Evolutionary conservation across 768 basidiomycete genomes (phyloP).

Genomic region (Leccinellum albellum): DNA sequence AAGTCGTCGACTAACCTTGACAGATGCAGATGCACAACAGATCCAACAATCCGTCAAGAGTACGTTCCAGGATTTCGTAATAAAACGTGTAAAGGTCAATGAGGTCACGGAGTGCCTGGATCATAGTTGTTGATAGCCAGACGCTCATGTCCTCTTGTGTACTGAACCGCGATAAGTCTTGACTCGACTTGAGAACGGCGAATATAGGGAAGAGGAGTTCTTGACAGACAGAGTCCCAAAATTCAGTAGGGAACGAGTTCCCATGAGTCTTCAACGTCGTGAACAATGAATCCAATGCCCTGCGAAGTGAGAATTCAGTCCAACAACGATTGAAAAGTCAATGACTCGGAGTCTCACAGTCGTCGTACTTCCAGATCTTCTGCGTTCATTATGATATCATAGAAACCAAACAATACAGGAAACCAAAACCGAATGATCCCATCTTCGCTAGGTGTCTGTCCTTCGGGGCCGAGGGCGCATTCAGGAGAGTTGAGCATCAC

Average conservation of each 20-base stretch:
- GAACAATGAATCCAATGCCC: constrained; percentile 96
- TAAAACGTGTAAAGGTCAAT: constrained; percentile 95
- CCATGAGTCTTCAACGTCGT: constrained; percentile 91
- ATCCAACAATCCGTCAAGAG: constrained; percentile 91
- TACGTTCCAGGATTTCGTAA: constrained; percentile 86
- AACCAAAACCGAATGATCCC: constrained; percentile 97
- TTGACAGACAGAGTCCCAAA: constrained; percentile 97
- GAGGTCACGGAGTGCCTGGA: constrained; percentile 91
- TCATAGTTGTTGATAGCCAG: constrained; percentile 99
- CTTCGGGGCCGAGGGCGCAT: constrained; percentile 39
- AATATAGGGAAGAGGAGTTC: constrained; percentile 98
- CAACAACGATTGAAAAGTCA: neutral
- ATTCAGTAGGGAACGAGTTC: constrained; percentile 76
- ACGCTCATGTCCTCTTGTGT: constrained; percentile 99
- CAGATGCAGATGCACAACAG: constrained; percentile 95
- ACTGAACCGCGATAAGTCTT: constrained; percentile 88
- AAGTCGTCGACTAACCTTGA: constrained; percentile 65
- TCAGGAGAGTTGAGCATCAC: constrained; percentile 87
- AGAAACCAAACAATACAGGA: constrained; percentile 95
- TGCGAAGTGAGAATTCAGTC: constrained; percentile 31
- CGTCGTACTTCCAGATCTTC: constrained; percentile 97
- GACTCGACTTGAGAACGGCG: constrained; percentile 87
- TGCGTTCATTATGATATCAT: constrained; percentile 99
- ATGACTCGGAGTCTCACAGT: constrained; percentile 57
- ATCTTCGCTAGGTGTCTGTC: constrained; percentile 56